phyloP scores from a whole-genome alignment of 2,329 filamentous ascomycete genomes.

The Fusarium sublunatum region DNA sequence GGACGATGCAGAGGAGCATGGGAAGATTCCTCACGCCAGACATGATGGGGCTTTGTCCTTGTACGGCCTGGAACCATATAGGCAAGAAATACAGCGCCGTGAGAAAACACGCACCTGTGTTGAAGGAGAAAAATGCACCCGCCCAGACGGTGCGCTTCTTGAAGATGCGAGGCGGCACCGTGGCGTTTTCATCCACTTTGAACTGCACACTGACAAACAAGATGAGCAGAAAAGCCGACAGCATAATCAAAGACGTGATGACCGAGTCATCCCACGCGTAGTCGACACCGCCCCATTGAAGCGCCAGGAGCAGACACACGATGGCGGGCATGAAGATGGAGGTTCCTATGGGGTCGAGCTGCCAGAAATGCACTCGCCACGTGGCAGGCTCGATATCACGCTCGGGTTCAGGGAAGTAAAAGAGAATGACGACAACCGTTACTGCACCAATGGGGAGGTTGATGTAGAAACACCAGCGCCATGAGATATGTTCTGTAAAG shows the following conservation, averaged over 20 bases:
- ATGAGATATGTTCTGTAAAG: conserved; percentile 52
- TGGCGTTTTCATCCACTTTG: conserved; percentile 55
- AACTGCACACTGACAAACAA: conserved; percentile 54
- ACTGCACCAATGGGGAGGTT: conserved; percentile 54
- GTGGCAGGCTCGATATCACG: conserved; percentile 42
- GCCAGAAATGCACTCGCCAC: conserved; percentile 42
- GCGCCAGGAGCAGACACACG: conserved; percentile 60
- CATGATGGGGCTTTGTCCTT: conserved; percentile 53
- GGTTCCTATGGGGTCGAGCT: conserved; percentile 49
- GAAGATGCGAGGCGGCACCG: conserved; percentile 57
- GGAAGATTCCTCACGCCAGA: conserved; percentile 57
- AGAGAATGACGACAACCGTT: conserved; percentile 48
- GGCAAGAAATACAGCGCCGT: conserved; percentile 55
- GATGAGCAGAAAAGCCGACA: conserved; percentile 49
- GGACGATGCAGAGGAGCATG: conserved; percentile 53
- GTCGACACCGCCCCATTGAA: conserved; percentile 60
- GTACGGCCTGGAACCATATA: conserved; percentile 60
- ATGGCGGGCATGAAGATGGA: conserved; percentile 52
- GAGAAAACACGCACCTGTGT: conserved; percentile 52
- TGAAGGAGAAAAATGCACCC: conserved; percentile 52
- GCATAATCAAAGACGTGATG: conserved; percentile 48
- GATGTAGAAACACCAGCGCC: conserved; percentile 58
- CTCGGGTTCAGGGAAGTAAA: conserved; percentile 45
- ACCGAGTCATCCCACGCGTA: conserved; percentile 46
- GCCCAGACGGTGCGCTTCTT: conserved; percentile 55